phyloP scores from a whole-genome alignment of 140 eudicot genomes.

The Ambrosia hybrid region DNA sequence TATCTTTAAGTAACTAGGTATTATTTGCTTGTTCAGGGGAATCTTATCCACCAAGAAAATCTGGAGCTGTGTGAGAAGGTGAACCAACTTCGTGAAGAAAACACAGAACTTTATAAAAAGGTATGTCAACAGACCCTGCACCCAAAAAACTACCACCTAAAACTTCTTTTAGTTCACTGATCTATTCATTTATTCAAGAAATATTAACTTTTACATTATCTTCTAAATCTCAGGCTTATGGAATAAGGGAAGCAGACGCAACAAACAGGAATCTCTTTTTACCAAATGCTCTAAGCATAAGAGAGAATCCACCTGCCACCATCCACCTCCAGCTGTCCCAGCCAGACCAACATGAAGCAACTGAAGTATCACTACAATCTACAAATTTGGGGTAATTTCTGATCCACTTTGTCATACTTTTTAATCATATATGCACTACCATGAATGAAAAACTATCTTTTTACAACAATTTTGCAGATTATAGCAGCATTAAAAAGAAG shows the following conservation, averaged over 20 bases:
- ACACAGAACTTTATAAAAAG: slow-evolving; percentile 59
- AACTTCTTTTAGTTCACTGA: not conserved
- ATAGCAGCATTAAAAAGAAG: slow-evolving; percentile 45
- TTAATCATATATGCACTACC: not conserved
- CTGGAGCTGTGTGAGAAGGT: slow-evolving; percentile 71
- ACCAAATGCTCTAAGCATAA: slow-evolving; percentile 43
- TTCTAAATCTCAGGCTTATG: slow-evolving; percentile 50
- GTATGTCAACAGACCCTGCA: slow-evolving; percentile 19
- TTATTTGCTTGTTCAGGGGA: slow-evolving; percentile 54
- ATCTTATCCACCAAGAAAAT: slow-evolving; percentile 73
- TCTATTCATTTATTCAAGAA: not conserved
- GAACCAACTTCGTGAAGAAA: slow-evolving; percentile 52
- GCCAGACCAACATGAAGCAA: slow-evolving; percentile 62
- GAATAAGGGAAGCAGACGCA: slow-evolving; percentile 43
- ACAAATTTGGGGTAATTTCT: slow-evolving; percentile 55
- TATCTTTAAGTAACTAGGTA: slow-evolving; percentile 21
- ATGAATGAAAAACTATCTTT: not conserved
- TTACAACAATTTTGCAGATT: slow-evolving; percentile 43
- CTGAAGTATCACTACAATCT: slow-evolving; percentile 47
- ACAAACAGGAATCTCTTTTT: slow-evolving; percentile 40
- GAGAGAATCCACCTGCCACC: slow-evolving; percentile 59
- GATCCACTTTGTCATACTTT: not conserved
- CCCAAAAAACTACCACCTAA: too few relatives aligned
- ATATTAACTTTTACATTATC: not conserved
- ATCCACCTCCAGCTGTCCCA: slow-evolving; percentile 78